Evolutionary conservation across 768 basidiomycete genomes (phyloP), one percentile per base, ranked within the genome.

Genomic region (Boletus sp.): DNA sequence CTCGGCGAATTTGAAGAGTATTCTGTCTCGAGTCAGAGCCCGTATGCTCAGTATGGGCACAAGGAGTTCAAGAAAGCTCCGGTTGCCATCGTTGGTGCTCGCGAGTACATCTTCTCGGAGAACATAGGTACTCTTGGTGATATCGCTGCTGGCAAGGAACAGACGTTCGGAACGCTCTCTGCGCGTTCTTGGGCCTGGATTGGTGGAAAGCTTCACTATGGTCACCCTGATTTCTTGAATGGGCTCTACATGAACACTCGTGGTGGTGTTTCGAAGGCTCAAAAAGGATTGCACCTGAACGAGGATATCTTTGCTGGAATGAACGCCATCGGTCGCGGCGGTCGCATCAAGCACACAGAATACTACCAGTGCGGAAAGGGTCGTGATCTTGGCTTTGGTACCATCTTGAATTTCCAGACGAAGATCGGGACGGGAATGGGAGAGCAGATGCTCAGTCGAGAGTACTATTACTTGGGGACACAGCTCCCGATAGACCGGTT

Each of bases 361-460:
- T 99, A 99, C 75, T 99, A 94, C 72, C 96, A 98, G 76, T 98
- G 96, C 68, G 95, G 96, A 48, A 98, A 98, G 75, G 97, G 97
- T 54, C 89, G 97, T 73, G 97, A 98, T 79, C 85, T 99, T 58
- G 97, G 97, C 28, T 98, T 99, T 73, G 96, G 96, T 33, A 99
- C 97, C 20, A 98, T 98, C 68, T 77, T 99, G 66, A 99, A 99
- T 75, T 99, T 99, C 89, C 90, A 94, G 81, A 99, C 97, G 55
- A 99, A 99, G 84, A 95, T 99, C 66, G 96, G 97, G 12, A 98
- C 95, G n/a, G 97, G 97, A 73, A 99, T 99, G 97, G 97, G 97
- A 37, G 97, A 99, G 72, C 97, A 99, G 75, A 93, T 98, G 92
- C 83, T 99, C 67, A 97, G 94, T 76, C 86, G 97, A 60, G 97